phyloP scores from a whole-genome alignment of 2,329 filamentous ascomycete species.

The Pseudovirgaria hyperparasitica region DNA sequence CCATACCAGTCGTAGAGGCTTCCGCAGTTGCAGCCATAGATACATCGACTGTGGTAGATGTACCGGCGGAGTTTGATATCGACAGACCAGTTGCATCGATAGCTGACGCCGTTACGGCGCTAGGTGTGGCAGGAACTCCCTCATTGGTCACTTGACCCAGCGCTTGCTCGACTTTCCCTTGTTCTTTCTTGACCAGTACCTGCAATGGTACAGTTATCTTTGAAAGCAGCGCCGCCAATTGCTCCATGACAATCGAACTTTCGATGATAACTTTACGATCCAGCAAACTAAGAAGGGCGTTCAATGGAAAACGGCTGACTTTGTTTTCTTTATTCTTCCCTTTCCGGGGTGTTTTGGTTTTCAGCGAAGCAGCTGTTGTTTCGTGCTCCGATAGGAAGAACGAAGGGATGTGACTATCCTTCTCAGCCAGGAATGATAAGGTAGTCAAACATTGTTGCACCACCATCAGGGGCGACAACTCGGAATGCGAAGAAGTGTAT shows the following conservation, averaged over 20 bases:
- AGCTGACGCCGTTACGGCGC: conserved; percentile 5
- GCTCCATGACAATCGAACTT: conserved; percentile 93
- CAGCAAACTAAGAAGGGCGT: conserved; percentile 74
- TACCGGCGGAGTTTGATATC: background rate
- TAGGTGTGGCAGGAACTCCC: conserved; percentile 9
- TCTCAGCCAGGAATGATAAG: conserved; percentile 68
- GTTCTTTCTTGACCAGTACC: conserved; percentile 69
- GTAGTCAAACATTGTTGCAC: conserved; percentile 90
- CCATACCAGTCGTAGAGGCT: conserved; percentile 7
- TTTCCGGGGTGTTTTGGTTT: conserved; percentile 65
- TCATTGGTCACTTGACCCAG: conserved; percentile 12
- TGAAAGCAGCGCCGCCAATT: conserved; percentile 74
- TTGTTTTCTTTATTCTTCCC: conserved; percentile 79
- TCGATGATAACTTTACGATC: conserved; percentile 95
- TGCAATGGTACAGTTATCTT: conserved; percentile 80
- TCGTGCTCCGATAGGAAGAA: conserved; percentile 96
- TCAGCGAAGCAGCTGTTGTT: conserved; percentile 60
- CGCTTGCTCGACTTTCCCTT: conserved; percentile 44
- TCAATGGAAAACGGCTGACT: conserved; percentile 79
- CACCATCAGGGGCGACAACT: conserved; percentile 86
- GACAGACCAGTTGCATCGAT: background rate
- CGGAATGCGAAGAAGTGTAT: conserved; percentile 53
- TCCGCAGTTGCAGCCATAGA: conserved; percentile 24
- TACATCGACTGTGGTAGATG: conserved; percentile 21
- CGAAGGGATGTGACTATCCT: conserved; percentile 75